Percentiles rank a stretch among this genome's conserved stretches.
These are phyloP conservation scores for Xylaria sp. DNA, from an alignment of 2,329 filamentous ascomycete species.

Conservation along the genomic window DNA sequence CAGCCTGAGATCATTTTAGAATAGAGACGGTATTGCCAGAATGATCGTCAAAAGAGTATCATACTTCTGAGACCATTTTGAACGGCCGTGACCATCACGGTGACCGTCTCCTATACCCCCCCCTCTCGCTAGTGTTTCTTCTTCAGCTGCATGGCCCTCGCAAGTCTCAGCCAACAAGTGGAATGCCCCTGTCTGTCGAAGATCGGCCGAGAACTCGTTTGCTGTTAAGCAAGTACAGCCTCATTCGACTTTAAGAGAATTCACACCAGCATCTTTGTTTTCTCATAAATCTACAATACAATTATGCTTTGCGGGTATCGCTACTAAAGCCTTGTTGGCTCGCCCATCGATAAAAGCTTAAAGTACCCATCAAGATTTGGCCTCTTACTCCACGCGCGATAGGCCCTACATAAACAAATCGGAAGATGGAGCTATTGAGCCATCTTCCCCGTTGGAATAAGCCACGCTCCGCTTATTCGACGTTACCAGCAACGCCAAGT, in stretches of 20 bases:
- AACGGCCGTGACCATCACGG: too few species aligned
- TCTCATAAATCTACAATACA: not conserved
- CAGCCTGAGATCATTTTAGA: too few species aligned
- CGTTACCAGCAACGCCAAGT: slow-evolving; percentile 34
- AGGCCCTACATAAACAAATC: not conserved
- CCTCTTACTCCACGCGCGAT: not conserved
- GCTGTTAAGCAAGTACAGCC: not conserved
- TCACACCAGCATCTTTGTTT: not conserved
- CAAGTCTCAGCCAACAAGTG: slow-evolving; percentile 1
- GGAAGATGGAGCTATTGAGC: slow-evolving; percentile 26
- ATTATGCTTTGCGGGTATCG: not conserved
- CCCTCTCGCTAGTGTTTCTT: too few species aligned
- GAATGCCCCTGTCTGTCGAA: not conserved
- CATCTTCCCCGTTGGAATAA: slow-evolving; percentile 28
- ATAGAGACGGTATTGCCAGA: too few species aligned
- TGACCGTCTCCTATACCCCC: too few species aligned
- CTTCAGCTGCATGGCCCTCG: not conserved
- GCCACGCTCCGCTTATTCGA: slow-evolving; percentile 36
- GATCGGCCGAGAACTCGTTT: not conserved
- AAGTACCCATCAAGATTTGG: not conserved
- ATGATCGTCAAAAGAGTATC: too few species aligned
- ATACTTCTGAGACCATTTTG: too few species aligned
- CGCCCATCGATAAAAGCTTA: not conserved
- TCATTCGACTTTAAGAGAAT: not conserved
- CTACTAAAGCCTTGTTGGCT: not conserved